phyloP scores from a whole-genome alignment of 306 rosid species.

The Cicer arietinum region DNA sequence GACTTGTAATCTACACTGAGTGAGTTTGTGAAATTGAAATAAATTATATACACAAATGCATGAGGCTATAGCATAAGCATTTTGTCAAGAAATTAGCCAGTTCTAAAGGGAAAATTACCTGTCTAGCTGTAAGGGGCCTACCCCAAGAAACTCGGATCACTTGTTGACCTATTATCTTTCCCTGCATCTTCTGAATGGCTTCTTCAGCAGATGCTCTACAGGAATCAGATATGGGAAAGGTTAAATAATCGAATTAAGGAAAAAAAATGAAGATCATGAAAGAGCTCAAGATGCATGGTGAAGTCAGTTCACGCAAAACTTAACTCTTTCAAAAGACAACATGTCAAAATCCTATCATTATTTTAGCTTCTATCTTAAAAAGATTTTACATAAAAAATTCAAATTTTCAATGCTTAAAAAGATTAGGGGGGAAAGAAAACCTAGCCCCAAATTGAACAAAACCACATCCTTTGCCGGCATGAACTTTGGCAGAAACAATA shows the following conservation, averaged over 20 bases:
- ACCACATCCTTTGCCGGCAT: constrained; percentile 81
- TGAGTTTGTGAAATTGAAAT: constrained; percentile 28
- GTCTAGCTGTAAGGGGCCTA: constrained; percentile 77
- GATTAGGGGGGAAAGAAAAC: constrained; percentile 42
- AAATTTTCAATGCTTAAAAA: constrained; percentile 25
- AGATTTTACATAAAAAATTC: constrained; percentile 13
- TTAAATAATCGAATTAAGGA: constrained; percentile 25
- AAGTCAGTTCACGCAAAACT: constrained; percentile 16
- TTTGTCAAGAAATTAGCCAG: constrained; percentile 15
- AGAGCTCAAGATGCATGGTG: constrained; percentile 36
- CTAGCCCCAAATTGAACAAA: constrained; percentile 84
- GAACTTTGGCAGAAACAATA: constrained; percentile 70
- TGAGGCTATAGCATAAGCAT: constrained; percentile 9
- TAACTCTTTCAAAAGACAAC: constrained; percentile 9
- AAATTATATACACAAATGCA: constrained; percentile 24
- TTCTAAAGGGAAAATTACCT: constrained; percentile 60
- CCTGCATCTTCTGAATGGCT: constrained; percentile 90
- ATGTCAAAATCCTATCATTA: constrained; percentile 17
- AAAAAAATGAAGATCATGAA: constrained; percentile 7
- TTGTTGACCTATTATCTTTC: constrained; percentile 88
- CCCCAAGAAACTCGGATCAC: constrained; percentile 89
- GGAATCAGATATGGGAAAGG: constrained; percentile 28
- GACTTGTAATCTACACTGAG: background rate
- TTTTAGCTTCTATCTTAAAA: background rate
- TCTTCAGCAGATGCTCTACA: constrained; percentile 88